Evolutionary conservation across 1,139 yeast species (phyloP).

Genomic region (Zygoascus meyerae): DNA sequence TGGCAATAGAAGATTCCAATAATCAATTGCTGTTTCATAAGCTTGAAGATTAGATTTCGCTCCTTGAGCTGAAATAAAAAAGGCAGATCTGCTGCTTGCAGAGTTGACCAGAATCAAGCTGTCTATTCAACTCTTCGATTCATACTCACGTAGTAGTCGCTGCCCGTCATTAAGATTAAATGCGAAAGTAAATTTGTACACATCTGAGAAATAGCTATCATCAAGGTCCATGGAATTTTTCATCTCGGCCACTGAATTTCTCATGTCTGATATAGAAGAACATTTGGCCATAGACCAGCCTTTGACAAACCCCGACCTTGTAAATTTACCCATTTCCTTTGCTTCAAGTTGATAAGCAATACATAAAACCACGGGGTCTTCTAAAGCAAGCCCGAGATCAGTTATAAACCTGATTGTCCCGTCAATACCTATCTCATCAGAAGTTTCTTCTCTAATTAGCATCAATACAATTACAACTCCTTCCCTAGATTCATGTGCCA

Average conservation of each 20-base stretch:
- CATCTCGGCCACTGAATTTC: slow-evolving; percentile 37
- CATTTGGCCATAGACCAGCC: slow-evolving; percentile 47
- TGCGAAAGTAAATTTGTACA: slow-evolving; percentile 67
- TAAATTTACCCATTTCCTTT: slow-evolving; percentile 60
- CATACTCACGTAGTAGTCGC: slow-evolving; percentile 43
- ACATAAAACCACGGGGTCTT: slow-evolving; percentile 64
- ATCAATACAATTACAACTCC: neutral
- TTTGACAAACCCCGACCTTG: slow-evolving; percentile 42
- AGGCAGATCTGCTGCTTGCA: no score
- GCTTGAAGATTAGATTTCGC: slow-evolving; percentile 16
- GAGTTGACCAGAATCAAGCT: no score
- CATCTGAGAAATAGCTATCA: slow-evolving; percentile 42
- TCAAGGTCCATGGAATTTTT: slow-evolving; percentile 36
- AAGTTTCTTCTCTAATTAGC: slow-evolving; percentile 14
- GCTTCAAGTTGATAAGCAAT: slow-evolving; percentile 64
- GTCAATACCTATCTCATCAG: slow-evolving; percentile 52
- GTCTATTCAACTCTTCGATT: no score
- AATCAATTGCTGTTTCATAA: slow-evolving; percentile 60
- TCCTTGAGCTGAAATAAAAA: neutral
- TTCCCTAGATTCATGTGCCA: neutral
- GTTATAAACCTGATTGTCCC: slow-evolving; percentile 66
- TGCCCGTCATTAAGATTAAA: slow-evolving; percentile 60
- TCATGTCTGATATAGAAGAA: slow-evolving; percentile 47
- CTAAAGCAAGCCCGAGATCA: slow-evolving; percentile 66
- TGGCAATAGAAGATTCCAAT: slow-evolving; percentile 67